Evolutionary conservation across 805 yeast genomes (phyloP), one percentile per base, ranked within the genome.

Genomic region (Teunomyces gatunensis): DNA sequence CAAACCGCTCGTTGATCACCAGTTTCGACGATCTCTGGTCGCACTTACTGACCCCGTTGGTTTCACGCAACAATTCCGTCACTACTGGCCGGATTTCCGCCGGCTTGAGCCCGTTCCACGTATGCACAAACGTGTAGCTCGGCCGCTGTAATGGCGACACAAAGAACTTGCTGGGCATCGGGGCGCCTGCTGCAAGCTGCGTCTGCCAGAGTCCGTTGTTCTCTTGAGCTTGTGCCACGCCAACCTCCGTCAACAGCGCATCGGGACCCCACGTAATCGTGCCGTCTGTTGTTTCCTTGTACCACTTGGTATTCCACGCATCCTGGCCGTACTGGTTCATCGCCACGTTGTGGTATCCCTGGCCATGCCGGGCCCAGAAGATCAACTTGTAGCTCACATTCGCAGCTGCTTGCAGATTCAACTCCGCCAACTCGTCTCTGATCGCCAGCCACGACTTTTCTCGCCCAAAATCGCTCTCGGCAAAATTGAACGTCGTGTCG

Each of bases 131-230:
- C 0, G 89, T 84, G 54, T 75, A 75, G n/a, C 78, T 67, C 18
- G 87, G 79, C 55, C 89, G 71, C 41, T 84, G 80, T 64, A 84
- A 74, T 0, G 89, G 89, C 1, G 87, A 81, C 25, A 76, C 74
- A 59, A 77, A 84, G 52, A 78, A 81, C 37, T 65, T 69, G 18
- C 73, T 61, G 0, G 89, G 89, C n/a, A 79, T 52, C 4, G 84
- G 81, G 3, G 80, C 79, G 2, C 82, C 77, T n/a, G 64, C 59
- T 6, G 47, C 53, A 5, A 79, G 54, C 54, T 83, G 77, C 5
- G 57, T 50, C 37, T 57, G 50, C 80, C 83, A 77, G 5, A 68
- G 70, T 17, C 55, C 57, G 49, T 73, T 63, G 57, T 79, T 73
- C 37, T 71, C 77, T 44, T 64, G 62, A 13, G 86, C 89, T 63